Percentiles rank a stretch among this genome's conserved stretches.
Evolutionary conservation across 345 rosid genomes (phyloP).

Genomic region (Anacardium occidentale): DNA sequence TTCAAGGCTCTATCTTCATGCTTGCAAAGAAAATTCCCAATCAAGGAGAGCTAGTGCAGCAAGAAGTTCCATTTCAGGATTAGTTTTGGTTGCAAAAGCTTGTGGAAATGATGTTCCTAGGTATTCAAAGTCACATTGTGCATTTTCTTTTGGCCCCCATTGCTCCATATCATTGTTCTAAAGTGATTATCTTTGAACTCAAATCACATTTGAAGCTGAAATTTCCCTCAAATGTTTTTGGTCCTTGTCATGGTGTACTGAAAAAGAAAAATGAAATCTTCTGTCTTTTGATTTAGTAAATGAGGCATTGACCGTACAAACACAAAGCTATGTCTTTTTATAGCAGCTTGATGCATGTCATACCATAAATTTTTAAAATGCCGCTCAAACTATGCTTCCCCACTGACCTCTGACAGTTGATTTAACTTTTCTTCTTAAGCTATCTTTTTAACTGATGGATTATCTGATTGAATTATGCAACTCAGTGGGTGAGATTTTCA

Average conservation of each 20-base stretch:
- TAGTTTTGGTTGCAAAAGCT: slow-evolving; percentile 81
- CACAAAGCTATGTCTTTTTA: background rate
- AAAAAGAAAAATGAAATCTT: background rate
- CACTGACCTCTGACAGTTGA: background rate
- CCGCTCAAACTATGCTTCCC: background rate
- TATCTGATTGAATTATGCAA: slow-evolving; percentile 1
- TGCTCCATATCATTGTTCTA: background rate
- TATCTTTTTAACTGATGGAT: background rate
- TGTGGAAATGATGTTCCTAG: slow-evolving; percentile 97
- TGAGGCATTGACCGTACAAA: background rate
- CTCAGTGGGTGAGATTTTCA: slow-evolving; percentile 4
- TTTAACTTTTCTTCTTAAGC: background rate
- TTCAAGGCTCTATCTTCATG: slow-evolving; percentile 77
- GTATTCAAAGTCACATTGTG: slow-evolving; percentile 32
- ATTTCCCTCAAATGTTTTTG: background rate
- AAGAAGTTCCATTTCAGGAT: slow-evolving; percentile 75
- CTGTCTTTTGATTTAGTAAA: background rate
- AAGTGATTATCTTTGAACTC: background rate
- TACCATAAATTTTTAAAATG: background rate
- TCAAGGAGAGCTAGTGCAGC: slow-evolving; percentile 75
- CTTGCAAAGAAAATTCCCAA: slow-evolving; percentile 47
- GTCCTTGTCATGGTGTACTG: background rate
- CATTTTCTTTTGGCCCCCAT: slow-evolving; percentile 6
- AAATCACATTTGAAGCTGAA: background rate
- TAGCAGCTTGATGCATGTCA: background rate